Percentiles rank a stretch among this genome's conserved stretches.
phyloP scores from a whole-genome alignment of 1,284 basidiomycete species.

The Ceratobasidium sp. region DNA sequence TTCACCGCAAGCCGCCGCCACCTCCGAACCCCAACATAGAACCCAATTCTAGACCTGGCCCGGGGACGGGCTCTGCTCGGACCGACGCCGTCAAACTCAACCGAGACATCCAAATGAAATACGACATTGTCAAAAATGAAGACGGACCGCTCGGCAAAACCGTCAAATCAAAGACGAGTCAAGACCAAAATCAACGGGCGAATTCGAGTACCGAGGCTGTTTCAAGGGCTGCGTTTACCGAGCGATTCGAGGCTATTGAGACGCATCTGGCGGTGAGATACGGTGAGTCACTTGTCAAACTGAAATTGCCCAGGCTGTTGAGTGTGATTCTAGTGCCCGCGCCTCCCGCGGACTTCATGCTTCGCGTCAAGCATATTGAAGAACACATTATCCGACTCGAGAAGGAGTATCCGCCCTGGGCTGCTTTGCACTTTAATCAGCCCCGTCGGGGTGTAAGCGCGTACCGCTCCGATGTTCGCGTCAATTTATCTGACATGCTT shows the following conservation, averaged over 20 bases:
- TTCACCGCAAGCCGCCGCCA: slow-evolving; percentile 62
- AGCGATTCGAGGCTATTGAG: slow-evolving; percentile 69
- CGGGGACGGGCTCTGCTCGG: slow-evolving; percentile 63
- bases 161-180: slow-evolving; percentile 45
- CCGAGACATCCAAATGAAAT: slow-evolving; percentile 78
- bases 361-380: slow-evolving; percentile 71
- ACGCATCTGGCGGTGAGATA: slow-evolving; percentile 73
- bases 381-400: slow-evolving; percentile 76
- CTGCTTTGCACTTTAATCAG: slow-evolving; percentile 81
- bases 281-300: slow-evolving; percentile 55
- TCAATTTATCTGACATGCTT: not conserved
- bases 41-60: slow-evolving; percentile 22
- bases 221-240: slow-evolving; percentile 62
- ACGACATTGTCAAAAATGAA: slow-evolving; percentile 80
- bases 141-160: slow-evolving; percentile 67
- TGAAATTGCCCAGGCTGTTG: too few relatives aligned
- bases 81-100: slow-evolving; percentile 72
- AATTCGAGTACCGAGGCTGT: slow-evolving; percentile 51
- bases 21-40: slow-evolving; percentile 44
- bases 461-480: not conserved
- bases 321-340: slow-evolving; percentile 64
- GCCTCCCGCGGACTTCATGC: slow-evolving; percentile 65
- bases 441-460: slow-evolving; percentile 74
- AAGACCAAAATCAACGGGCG: slow-evolving; percentile 37
- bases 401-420: slow-evolving; percentile 82